Evolutionary conservation across 805 yeast genomes (phyloP), one percentile per base, ranked within the genome.

Genomic region (Spathaspora girioi): DNA sequence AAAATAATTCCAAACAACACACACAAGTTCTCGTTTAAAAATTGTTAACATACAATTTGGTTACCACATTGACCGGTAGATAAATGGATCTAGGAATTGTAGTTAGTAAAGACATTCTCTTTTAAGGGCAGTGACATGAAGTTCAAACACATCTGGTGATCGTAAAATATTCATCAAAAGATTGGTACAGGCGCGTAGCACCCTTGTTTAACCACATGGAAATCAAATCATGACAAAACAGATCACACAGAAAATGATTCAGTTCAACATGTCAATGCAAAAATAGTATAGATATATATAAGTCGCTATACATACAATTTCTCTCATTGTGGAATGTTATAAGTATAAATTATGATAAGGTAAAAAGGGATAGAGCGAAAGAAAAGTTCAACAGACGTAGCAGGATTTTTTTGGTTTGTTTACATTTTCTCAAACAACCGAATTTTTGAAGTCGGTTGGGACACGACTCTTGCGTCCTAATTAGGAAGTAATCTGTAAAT

Each of bases 61-160:
- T 92, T 92, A 84, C 97, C 97, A 83, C 97, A 91, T 79, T 92
- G 98, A 73, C 98, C 98, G 52, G 97, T 87, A 53, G 97, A 92
- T 72, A 92, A 82, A 75, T 92, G 97, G 72, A 92, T 89, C 94
- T 86, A 70, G 43, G 55, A 49, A 50, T 50, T 12, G 11, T 43
- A 14, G 50, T 44, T 52, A 49, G 55, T 52, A 51, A 8, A 35
- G 3, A 35, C 3, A n/a, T n/a, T 15, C 8, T 35, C 15, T n/a
- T 35, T 15, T 4, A 17, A 5, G 29, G 7, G 27, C 14, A 41
- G 18, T 11, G 35, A 18, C 17, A 11, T 19, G 14, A 29, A 10
- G 9, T 14, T 35, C 8, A 15, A 35, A 15, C 4, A 18, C 14
- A 31, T 29, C 14, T 17, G 31, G 23, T 43, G 19, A 23, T 26